Percentiles rank a stretch among this genome's conserved stretches.
phyloP scores from a whole-genome alignment of 1,284 basidiomycete genomes.

The Cutaneotrichosporon cyanovorans region DNA sequence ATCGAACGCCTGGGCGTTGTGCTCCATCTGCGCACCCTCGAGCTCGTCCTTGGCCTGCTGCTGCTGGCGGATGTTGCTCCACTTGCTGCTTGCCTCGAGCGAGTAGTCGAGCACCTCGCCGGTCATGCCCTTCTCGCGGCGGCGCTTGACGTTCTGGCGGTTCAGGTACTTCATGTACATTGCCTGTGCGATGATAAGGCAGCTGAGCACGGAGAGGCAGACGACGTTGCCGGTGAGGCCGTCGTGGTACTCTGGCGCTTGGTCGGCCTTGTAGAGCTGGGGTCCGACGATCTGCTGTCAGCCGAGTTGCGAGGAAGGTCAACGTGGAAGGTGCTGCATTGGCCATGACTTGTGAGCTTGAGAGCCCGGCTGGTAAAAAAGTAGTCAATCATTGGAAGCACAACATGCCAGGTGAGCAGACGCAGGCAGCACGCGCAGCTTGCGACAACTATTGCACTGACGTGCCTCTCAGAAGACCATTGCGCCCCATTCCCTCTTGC shows the following conservation, averaged over 20 bases:
- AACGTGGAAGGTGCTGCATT: no score
- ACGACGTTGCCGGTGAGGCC: conserved; percentile 9
- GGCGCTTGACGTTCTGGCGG: conserved; percentile 42
- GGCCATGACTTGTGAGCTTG: no score
- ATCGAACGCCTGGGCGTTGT: not conserved
- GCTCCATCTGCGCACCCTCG: not conserved
- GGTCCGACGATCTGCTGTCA: conserved; percentile 33
- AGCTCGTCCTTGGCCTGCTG: not conserved
- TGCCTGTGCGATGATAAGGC: conserved; percentile 29
- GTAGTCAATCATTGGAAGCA: no score
- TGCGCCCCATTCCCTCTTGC: no score
- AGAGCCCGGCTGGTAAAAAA: no score
- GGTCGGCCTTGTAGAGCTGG: conserved; percentile 11
- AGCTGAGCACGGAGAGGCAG: conserved; percentile 11
- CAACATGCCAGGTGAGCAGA: no score
- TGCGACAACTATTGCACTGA: no score
- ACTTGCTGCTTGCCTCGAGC: not conserved
- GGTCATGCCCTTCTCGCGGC: conserved; percentile 46
- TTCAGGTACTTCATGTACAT: conserved; percentile 48
- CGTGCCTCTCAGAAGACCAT: no score
- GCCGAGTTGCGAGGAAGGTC: not conserved
- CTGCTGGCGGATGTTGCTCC: not conserved
- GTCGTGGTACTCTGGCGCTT: conserved; percentile 24
- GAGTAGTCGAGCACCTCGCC: conserved; percentile 39
- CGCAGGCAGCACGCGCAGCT: no score